phyloP scores from a whole-genome alignment of 176 grass and related monocot species.

The Phragmites australis region DNA sequence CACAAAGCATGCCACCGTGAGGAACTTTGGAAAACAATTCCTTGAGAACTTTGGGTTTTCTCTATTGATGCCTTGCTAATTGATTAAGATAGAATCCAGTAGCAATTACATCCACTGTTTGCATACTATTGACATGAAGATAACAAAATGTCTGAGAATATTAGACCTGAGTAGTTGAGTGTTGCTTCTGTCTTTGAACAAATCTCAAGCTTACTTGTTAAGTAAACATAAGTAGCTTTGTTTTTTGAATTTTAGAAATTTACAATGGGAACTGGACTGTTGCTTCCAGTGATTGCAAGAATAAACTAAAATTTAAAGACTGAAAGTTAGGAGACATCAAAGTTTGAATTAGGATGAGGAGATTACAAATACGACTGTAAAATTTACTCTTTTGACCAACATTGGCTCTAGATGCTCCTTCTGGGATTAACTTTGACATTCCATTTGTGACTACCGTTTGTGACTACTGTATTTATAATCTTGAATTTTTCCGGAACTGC shows the following conservation, averaged over 20 bases:
- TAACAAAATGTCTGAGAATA: neutral
- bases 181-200: neutral
- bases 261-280: neutral
- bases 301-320: neutral
- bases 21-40: neutral
- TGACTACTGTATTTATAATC: conserved; percentile 14
- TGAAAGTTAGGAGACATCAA: neutral
- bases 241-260: neutral
- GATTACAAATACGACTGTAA: neutral
- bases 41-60: neutral
- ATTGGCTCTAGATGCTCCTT: neutral
- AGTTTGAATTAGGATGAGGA: neutral
- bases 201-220: neutral
- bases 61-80: neutral
- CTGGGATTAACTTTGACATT: conserved; percentile 21
- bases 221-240: neutral
- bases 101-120: neutral
- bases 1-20: neutral
- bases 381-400: neutral
- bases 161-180: neutral
- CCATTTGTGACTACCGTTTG: neutral
- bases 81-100: neutral
- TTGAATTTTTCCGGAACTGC: conserved; percentile 26
- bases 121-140: neutral
- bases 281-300: neutral